Evolutionary conservation across 2,329 filamentous ascomycete species (phyloP).

Genomic region (Ophiocordyceps robertsii): DNA sequence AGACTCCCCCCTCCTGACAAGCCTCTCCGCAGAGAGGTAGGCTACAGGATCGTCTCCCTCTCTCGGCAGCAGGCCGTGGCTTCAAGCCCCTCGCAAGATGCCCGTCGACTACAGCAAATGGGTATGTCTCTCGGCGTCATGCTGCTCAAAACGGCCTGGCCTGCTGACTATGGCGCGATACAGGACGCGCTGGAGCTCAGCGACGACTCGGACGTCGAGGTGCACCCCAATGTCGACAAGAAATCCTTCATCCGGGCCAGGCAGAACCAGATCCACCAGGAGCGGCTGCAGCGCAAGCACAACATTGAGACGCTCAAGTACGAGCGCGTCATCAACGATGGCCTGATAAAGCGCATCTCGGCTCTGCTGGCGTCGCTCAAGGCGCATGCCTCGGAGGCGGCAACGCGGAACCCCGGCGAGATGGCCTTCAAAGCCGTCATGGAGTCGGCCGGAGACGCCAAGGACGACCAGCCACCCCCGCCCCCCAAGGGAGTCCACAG

Average conservation of each 20-base stretch:
- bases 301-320: constrained; percentile 89
- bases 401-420: constrained; percentile 56
- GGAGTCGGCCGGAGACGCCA: constrained; percentile 59
- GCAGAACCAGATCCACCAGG: constrained; percentile 90
- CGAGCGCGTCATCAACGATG: constrained; percentile 86
- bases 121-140: constrained; percentile 34
- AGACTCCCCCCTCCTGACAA: too few species aligned
- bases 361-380: constrained; percentile 62
- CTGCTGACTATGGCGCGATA: not conserved
- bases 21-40: too few species aligned
- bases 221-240: constrained; percentile 98
- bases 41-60: too few species aligned
- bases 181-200: constrained; percentile 88
- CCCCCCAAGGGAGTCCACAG: constrained; percentile 69
- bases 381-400: constrained; percentile 55
- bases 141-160: not conserved
- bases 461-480: constrained; percentile 61
- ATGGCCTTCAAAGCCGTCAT: constrained; percentile 83
- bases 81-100: constrained; percentile 18
- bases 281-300: constrained; percentile 71
- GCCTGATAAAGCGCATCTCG: constrained; percentile 72
- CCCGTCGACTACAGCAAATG: constrained; percentile 55
- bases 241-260: constrained; percentile 96
- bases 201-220: constrained; percentile 95
- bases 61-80: too few species aligned